Conservation (phyloP, 2,329 filamentous ascomycete genomes). For the Aspergillus calidoustus region DNA sequence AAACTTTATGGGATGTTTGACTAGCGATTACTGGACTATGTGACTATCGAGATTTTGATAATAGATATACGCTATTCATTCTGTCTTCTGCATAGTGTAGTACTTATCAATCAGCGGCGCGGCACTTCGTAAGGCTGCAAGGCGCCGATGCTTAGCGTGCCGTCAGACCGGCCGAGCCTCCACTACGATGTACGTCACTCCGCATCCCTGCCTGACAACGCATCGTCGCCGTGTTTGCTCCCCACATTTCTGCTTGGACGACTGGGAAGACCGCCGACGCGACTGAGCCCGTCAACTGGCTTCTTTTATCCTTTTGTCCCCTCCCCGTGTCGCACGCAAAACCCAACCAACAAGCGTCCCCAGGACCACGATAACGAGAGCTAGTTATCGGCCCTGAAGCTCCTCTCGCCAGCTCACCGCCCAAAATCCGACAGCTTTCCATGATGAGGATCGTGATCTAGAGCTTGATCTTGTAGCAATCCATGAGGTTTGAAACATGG, state of each 20-base stretch:
- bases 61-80: neutral
- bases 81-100: neutral
- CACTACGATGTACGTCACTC: constrained; percentile 31
- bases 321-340: constrained; percentile 2
- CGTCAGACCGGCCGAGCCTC: constrained; percentile 15
- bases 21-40: constrained; percentile 13
- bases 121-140: neutral
- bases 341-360: constrained; percentile 3
- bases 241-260: constrained; percentile 23
- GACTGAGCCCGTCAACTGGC: constrained; percentile 13
- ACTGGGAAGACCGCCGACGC: constrained; percentile 11
- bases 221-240: constrained; percentile 26
- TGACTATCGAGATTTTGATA: constrained; percentile 12
- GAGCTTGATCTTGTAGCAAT: constrained; percentile 29
- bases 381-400: neutral
- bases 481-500: constrained; percentile 63
- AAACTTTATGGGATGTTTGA: neutral
- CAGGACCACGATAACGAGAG: constrained; percentile 16
- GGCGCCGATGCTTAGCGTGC: constrained; percentile 1
- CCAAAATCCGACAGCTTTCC: constrained; percentile 19
- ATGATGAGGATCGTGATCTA: constrained; percentile 33
- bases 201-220: constrained; percentile 26
- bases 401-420: constrained; percentile 20
- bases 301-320: constrained; percentile 2
- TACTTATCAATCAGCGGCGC: no score